A percentile compares a stretch with the other conserved stretches of the same genome.
These are phyloP conservation scores for Xylariaceae sp. DNA, from an alignment of 2,329 filamentous ascomycete genomes.

Conservation along the genomic window DNA sequence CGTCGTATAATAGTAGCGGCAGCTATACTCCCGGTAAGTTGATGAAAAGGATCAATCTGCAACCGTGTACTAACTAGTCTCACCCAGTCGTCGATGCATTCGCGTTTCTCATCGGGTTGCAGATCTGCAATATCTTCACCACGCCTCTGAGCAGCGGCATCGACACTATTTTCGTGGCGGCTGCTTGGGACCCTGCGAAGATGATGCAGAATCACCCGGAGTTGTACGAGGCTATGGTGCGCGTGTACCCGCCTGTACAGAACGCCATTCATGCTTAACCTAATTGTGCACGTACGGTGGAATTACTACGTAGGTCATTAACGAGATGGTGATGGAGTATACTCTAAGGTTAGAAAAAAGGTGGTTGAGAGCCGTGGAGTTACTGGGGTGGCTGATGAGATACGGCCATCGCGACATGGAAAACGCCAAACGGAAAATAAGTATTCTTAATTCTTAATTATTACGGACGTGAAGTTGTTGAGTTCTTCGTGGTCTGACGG, in stretches of 20 bases:
- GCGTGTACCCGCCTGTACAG: constrained; percentile 80
- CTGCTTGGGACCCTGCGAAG: constrained; percentile 65
- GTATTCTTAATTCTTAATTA: background rate
- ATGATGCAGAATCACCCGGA: constrained; percentile 77
- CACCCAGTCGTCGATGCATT: constrained; percentile 30
- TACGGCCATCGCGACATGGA: no score
- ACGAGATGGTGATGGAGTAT: no score
- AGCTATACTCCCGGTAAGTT: constrained; percentile 29
- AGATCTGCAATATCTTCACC: constrained; percentile 85
- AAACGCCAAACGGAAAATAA: no score
- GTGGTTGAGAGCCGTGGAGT: no score
- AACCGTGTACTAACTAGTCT: background rate
- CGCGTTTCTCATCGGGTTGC: constrained; percentile 82
- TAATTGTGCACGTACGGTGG: background rate
- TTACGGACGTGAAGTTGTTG: no score
- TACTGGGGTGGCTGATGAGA: no score
- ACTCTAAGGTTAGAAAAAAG: no score
- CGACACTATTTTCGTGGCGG: constrained; percentile 84
- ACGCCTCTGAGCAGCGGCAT: constrained; percentile 85
- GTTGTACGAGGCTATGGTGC: constrained; percentile 72
- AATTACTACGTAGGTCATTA: background rate
- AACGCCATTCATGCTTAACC: constrained; percentile 64
- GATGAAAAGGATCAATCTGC: background rate
- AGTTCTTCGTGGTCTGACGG: no score
- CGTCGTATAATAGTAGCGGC: constrained; percentile 27